phyloP scores from a whole-genome alignment of 345 rosid genomes.

The Gynandropsis gynandra region DNA sequence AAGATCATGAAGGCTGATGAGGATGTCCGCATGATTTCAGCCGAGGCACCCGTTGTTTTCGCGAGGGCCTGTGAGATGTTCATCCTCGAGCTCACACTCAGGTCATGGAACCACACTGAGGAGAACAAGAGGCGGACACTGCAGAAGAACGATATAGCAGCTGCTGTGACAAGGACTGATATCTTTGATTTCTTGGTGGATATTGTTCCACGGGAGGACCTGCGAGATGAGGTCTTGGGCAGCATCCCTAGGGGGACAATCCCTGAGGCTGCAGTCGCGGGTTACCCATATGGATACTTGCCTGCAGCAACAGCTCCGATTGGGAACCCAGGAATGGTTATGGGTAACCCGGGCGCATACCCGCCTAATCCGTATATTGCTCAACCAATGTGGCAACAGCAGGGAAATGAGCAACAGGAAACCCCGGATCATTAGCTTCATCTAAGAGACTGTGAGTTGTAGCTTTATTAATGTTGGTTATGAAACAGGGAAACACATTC shows the following conservation, averaged over 20 bases:
- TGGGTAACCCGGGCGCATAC: conserved; percentile 76
- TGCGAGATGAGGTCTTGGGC: conserved; percentile 67
- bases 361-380: conserved; percentile 67
- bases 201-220: conserved; percentile 91
- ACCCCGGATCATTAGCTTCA: conserved; percentile 35
- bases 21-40: conserved; percentile 96
- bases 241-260: conserved; percentile 53
- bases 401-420: conserved; percentile 65
- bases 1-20: conserved; percentile 99
- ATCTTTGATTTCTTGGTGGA: conserved; percentile 90
- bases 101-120: conserved; percentile 97
- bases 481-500: no score
- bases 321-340: conserved; percentile 71
- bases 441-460: conserved; percentile 22
- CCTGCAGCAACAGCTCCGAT: conserved; percentile 56
- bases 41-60: conserved; percentile 92
- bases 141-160: conserved; percentile 93
- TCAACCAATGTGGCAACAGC: conserved; percentile 72
- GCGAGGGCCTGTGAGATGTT: conserved; percentile 99
- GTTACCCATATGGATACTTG: conserved; percentile 64
- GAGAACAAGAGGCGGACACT: conserved; percentile 94
- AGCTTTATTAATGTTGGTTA: no score
- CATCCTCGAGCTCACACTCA: conserved; percentile 76
- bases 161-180: conserved; percentile 91
- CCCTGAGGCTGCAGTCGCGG: conserved; percentile 56